Base-by-base conservation (phyloP, 805 yeast genomes). In the Gaillardinia entomophila region DNA sequence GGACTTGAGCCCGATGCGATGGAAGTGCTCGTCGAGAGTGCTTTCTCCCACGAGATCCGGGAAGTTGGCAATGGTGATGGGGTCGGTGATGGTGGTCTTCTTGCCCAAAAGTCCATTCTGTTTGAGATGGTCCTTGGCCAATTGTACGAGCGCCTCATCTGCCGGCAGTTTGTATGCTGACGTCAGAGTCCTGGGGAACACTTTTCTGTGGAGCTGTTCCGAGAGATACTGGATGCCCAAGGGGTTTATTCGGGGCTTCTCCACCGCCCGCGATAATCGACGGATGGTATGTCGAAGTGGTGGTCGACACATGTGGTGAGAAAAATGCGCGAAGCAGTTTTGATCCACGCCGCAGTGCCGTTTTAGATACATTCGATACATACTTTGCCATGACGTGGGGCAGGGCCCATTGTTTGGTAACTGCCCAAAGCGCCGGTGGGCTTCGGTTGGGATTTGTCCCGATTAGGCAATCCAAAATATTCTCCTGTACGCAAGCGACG, bases 21-120 rank as follows among this genome's bases (percentile, higher is more conserved):
- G 71, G 52, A 92, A 92, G 62, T 92, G 99, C 48, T 86, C 95
- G 50, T 84, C 94, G 6, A 92, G 56, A 6, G 78, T 33, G n/a
- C 45, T 62, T 1, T 53, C 36, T 0, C 97, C 98, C 32, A 79
- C 77, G n/a, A 90, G 52, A 16, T 60, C 55, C 0, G 99, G 98
- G 11, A 89, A 51, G 12, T 68, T 48, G 24, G 82, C 66, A 8
- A 66, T 60, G 12, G 56, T 47, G 2, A 86, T 75, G 0, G 95
- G 89, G 1, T 68, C 71, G 2, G 68, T 55, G 2, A 76, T 56
- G 2, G 73, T 70, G 1, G 96, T 84, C 40, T 74, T 73, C 48
- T 85, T 87, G 1, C 92, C 92, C 20, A 82, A 57, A n/a, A 89
- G 64, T 1, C 77, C 77, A 48, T 86, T 82, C 13, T 67, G 62